Evolutionary conservation across 2,329 filamentous ascomycete species (phyloP).

Genomic region (Neofusicoccum kwambonambiense): DNA sequence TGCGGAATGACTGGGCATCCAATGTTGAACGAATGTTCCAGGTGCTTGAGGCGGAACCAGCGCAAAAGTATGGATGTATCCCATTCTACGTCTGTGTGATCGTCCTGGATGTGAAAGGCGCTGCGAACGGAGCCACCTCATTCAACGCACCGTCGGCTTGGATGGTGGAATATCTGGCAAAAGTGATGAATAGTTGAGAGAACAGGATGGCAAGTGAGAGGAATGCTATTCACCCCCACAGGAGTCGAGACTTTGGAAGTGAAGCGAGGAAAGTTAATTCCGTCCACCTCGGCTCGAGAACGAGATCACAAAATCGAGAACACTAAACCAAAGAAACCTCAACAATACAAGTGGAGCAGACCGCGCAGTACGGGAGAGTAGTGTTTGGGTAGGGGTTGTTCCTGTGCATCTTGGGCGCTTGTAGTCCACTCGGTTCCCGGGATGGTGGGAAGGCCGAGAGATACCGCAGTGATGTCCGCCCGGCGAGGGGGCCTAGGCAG

Average conservation of each 20-base stretch:
- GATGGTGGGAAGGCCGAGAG: neutral
- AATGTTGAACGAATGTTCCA: too few relatives aligned
- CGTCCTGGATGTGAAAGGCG: too few relatives aligned
- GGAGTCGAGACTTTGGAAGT: neutral
- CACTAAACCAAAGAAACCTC: neutral
- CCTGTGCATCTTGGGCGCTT: neutral
- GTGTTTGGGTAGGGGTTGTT: neutral
- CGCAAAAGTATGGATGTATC: too few relatives aligned
- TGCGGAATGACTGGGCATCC: too few relatives aligned
- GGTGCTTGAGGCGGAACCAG: too few relatives aligned
- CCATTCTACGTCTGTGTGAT: too few relatives aligned
- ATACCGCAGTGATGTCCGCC: neutral
- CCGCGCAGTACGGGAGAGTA: neutral
- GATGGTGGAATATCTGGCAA: too few relatives aligned
- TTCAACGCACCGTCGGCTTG: too few relatives aligned
- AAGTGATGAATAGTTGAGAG: too few relatives aligned
- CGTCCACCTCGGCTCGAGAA: neutral
- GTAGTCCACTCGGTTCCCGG: neutral
- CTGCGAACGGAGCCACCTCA: too few relatives aligned
- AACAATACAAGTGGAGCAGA: neutral
- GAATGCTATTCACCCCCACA: too few relatives aligned
- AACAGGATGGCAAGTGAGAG: too few relatives aligned
- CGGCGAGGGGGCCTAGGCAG: neutral
- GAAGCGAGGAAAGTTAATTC: neutral
- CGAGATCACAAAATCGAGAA: neutral